Evolutionary conservation across 768 basidiomycete species (phyloP), one percentile per base, ranked within the genome.

Genomic region (Xerocomellus amylosporus): DNA sequence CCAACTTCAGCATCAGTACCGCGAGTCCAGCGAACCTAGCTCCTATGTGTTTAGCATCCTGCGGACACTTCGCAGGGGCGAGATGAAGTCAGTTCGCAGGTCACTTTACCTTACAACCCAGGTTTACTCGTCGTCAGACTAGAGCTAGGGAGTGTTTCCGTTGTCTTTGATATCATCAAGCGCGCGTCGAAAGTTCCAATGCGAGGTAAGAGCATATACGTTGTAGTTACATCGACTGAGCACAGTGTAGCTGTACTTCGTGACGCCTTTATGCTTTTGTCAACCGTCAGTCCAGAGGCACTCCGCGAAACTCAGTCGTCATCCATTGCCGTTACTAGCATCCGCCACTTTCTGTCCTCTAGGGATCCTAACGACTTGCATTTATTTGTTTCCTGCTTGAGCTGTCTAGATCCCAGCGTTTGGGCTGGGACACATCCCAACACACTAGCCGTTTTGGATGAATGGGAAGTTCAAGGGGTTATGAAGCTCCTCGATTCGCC

Each of bases 401-500:
- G 78, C 38, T 81, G 76, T 38, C 57, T 90, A 13, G 78, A 85
- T 58, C 77, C 82, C 7, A 67, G 65, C 19, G 58, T 82, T 20
- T 93, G 90, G 90, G 86, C 88, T 8, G 90, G 89, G 13, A 83
- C 79, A 9, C 71, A 67, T 8, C 67, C 76, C 4, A 75, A 77
- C 6, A 68, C 78, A 19, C 76, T 79, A 34, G 73, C 83, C 2
- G 71, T 82, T 9, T 68, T 92, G 43, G 85, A 88, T n/a, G 81
- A 75, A 50, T 80, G 79, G 78, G 90, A 92, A 49, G 89, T 93
- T 37, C 85, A 85, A 47, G 74, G 75, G 33, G 74, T 92, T 20
- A 87, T 93, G 83, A 79, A 77, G 54, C 69, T 87, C 15, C 71
- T 93, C 26, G 79, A 85, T 54, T 83, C 81, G 3, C 68, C 75